Evolutionary conservation across 1,139 yeast species (phyloP).

Genomic region (Blastobotrys proliferans): DNA sequence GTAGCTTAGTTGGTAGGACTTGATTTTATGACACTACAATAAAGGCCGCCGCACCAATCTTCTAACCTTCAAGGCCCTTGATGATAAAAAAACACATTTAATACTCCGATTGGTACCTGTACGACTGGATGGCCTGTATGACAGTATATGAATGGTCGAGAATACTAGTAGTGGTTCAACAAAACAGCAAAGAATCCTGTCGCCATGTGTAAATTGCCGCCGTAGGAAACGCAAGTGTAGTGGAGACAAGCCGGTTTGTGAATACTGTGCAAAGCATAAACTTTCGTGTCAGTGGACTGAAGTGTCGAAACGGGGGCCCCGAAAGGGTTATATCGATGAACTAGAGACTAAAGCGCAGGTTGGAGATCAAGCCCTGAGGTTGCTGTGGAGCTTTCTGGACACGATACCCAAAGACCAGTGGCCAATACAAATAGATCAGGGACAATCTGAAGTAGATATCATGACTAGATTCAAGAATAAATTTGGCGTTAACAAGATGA

Average conservation of each 20-base stretch:
- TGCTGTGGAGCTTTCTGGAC: conserved; percentile 10
- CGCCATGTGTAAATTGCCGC: conserved; percentile 15
- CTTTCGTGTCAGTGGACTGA: conserved; percentile 14
- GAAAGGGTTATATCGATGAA: conserved; percentile 16
- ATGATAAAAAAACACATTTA: too few species aligned
- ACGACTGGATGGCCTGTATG: too few species aligned
- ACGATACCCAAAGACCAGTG: conserved; percentile 11
- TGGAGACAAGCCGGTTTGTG: conserved; percentile 16
- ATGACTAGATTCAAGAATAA: conserved; percentile 1
- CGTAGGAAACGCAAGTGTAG: conserved; percentile 17
- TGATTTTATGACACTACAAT: too few species aligned
- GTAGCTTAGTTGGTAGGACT: too few species aligned
- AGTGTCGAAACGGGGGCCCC: conserved; percentile 16
- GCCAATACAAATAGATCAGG: conserved; percentile 12
- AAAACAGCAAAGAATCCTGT: conserved; percentile 5
- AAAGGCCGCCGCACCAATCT: too few species aligned
- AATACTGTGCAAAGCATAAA: conserved; percentile 11
- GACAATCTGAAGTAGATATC: neutral
- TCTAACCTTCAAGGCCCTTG: too few species aligned
- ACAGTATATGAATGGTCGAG: too few species aligned
- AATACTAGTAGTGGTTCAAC: too few species aligned
- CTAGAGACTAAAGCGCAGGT: conserved; percentile 14
- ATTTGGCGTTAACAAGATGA: conserved; percentile 5
- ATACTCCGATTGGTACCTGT: too few species aligned
- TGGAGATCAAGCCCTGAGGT: conserved; percentile 5